phyloP scores from a whole-genome alignment of 2,329 filamentous ascomycete species.

The Nemania sp. region DNA sequence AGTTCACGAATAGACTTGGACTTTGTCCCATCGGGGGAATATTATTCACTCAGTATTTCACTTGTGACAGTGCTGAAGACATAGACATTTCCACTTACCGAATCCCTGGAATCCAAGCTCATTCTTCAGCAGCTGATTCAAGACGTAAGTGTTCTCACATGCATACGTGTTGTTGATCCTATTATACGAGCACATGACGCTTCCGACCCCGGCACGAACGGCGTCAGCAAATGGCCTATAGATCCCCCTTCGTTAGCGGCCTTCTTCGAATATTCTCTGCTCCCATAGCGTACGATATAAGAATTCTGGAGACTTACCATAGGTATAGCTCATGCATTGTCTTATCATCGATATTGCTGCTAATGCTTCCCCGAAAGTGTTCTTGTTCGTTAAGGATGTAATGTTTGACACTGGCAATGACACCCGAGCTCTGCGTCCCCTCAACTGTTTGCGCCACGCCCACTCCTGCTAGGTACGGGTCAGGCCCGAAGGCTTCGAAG shows the following conservation, averaged over 20 bases:
- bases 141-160: slow-evolving; percentile 75
- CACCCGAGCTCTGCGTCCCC: slow-evolving; percentile 76
- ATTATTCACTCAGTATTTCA: neutral
- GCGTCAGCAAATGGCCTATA: slow-evolving; percentile 71
- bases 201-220: slow-evolving; percentile 65
- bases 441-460: slow-evolving; percentile 72
- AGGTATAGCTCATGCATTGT: slow-evolving; percentile 75
- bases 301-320: slow-evolving; percentile 47
- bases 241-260: neutral
- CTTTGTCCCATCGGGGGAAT: neutral
- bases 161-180: slow-evolving; percentile 77
- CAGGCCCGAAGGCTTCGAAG: slow-evolving; percentile 72
- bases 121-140: slow-evolving; percentile 75
- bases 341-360: slow-evolving; percentile 67
- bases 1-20: neutral
- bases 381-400: slow-evolving; percentile 69
- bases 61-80: neutral
- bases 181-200: slow-evolving; percentile 71
- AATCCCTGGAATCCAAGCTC: slow-evolving; percentile 82
- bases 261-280: no score
- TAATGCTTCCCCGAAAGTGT: slow-evolving; percentile 30
- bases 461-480: slow-evolving; percentile 73
- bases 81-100: slow-evolving; percentile 46
- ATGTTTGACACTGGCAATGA: slow-evolving; percentile 78
- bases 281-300: no score